Evolutionary conservation across 129 eudicot genomes (phyloP), one percentile per base, ranked within the genome.

Genomic region (Arctium minus): DNA sequence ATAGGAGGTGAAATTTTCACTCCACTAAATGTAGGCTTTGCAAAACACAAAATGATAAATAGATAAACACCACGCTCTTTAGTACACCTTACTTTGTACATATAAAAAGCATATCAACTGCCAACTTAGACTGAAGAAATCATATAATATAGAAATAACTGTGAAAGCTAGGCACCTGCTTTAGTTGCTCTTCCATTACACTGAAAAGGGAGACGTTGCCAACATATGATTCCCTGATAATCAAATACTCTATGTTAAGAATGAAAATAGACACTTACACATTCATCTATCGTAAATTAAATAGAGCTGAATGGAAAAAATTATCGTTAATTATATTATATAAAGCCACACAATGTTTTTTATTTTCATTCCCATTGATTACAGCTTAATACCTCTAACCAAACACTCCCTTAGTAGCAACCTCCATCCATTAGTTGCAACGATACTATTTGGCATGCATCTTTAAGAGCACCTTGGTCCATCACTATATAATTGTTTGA

Each of bases 131-230:
- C 15, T 38, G 12, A 9, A 32, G 64, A 17, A 62, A 9, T 65
- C 27, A 60, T 36, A 18, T 39, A 75, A 10, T 46, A 56, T 33
- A 30, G 50, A 68, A 60, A 76, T 72, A 33, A 62, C 48, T 70
- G 50, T 67, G 48, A 74, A 40, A 76, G 80, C 18, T 33, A 82
- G 65, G 78, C 56, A 88, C 90, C 99, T 96, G 97, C 35, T 82
- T 91, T 38, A 91, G 98, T 86, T 90, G 95, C 85, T 89, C 84
- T 80, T 90, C 98, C 84, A 96, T 96, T 81, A 86, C 92, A 80
- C 70, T 17, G 85, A 96, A 93, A 79, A 93, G 67, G 67, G 96
- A 80, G 70, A 86, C 76, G 39, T 96, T 93, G 30, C 99, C 99
- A 83, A 93, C 93, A 87, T 87, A 93, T 9, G 99, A 96, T 78